Evolutionary conservation across 495 filamentous ascomycete species (phyloP), one percentile per base, ranked within the genome.

Genomic region (Aspergillus asperescens): DNA sequence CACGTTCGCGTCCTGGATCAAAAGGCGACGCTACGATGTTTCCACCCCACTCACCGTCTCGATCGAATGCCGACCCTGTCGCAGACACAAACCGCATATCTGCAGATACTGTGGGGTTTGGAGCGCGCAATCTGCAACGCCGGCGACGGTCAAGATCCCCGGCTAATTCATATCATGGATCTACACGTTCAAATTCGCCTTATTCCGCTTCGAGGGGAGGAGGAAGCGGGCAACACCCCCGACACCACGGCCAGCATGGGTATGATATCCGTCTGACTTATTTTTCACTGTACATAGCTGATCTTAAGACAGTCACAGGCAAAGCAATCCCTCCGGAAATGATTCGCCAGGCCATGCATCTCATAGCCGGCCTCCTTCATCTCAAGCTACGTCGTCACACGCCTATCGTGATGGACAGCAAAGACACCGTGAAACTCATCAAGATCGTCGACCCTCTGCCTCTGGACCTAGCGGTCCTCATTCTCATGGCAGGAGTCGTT

Each of bases 181-280:
- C 84, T 8, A 86, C 88, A 29, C 80, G 80, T 32, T 76, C 80
- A 7, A 76, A 79, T 42, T 89, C 86, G 22, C 84, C 86, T 1
- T 84, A 84, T 64, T 70, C 68, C 31, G 66, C 67, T 47, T 74
- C 76, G 24, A 72, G 81, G 58, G 79, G 79, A 19, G 77, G 78
- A 22, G 81, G 83, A 71, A 71, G 69, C 54, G 80, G 80, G 15
- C 50, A 57, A 56, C 78, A 72, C 53, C 66, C 70, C 59, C 74
- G 74, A 34, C 82, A 81, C 59, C 76, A 72, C 35, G 77, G 77
- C 39, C 81, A 80, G 54, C 78, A 81, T 67, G 76, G 77, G 85
- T 88, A 72, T 66, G 81, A 59, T 34, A 48, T 9, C 38, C 48
- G 42, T 19, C 29, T 50, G 20, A n/a, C 22, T 27, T 47, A 39